phyloP scores from a whole-genome alignment of 306 rosid species.

The Gastrolobium bilobum region DNA sequence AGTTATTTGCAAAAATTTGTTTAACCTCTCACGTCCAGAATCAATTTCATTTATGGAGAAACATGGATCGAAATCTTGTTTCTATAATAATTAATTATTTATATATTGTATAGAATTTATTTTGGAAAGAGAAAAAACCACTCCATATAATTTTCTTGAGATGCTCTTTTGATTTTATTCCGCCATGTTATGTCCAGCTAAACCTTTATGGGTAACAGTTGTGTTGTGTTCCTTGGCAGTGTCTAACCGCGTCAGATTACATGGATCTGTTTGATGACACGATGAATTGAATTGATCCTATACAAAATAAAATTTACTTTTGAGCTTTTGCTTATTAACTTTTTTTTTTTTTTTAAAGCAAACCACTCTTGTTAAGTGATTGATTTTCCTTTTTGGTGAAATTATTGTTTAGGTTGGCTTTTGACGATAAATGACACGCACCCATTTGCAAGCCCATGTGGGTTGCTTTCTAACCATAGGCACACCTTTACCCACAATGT shows the following conservation, averaged over 20 bases:
- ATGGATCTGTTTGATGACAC: conserved; percentile 30
- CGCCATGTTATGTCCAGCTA: conserved; percentile 43
- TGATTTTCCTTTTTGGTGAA: not conserved
- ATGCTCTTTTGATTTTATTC: not conserved
- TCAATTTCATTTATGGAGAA: conserved; percentile 6
- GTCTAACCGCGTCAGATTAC: conserved; percentile 28
- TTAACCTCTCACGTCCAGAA: not conserved
- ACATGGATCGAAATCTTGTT: not conserved
- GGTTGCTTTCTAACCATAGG: conserved; percentile 56
- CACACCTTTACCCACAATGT: conserved; percentile 35
- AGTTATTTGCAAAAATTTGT: not conserved
- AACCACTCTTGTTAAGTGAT: not conserved
- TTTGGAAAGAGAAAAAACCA: not conserved
- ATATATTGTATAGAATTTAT: too few species aligned
- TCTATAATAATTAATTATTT: too few species aligned
- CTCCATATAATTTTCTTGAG: not conserved
- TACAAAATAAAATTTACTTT: not conserved
- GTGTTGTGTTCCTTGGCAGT: conserved; percentile 32
- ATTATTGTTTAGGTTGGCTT: conserved; percentile 22
- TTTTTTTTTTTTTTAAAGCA: not conserved
- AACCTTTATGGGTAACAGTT: conserved; percentile 43
- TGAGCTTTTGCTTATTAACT: not conserved
- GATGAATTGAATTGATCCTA: conserved; percentile 20
- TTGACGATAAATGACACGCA: conserved; percentile 23
- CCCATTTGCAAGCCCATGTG: conserved; percentile 67